These are phyloP conservation scores for Isatis tinctoria DNA, from an alignment of 345 rosid genomes.

Conservation along the genomic window DNA sequence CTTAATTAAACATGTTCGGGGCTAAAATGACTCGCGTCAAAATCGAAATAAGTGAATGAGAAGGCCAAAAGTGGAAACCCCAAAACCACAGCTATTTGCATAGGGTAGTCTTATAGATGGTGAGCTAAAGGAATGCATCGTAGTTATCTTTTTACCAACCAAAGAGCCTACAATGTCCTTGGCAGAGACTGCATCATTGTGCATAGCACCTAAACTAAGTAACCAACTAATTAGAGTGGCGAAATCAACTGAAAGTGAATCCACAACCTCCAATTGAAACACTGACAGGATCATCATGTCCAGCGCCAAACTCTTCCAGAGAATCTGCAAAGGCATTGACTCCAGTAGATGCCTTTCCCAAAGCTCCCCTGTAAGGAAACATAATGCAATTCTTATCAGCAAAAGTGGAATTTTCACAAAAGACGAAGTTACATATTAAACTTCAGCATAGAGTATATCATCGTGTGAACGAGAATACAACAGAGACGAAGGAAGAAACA, in stretches of 20 bases:
- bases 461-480: neutral
- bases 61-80: no score
- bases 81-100: no score
- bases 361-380: conserved; percentile 48
- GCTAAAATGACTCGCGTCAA: no score
- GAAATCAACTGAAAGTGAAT: neutral
- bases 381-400: neutral
- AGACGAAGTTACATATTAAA: neutral
- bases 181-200: neutral
- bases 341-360: conserved; percentile 69
- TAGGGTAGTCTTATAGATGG: neutral
- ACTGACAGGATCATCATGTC: conserved; percentile 81
- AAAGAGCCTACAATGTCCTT: neutral
- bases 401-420: neutral
- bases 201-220: neutral
- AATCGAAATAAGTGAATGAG: no score
- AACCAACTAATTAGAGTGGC: neutral
- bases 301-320: conserved; percentile 83
- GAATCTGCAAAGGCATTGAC: conserved; percentile 64
- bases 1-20: no score
- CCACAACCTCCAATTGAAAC: conserved; percentile 77
- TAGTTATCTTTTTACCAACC: neutral
- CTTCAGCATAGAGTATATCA: neutral
- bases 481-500: neutral
- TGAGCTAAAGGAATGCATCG: neutral